phyloP scores from a whole-genome alignment of 371 early-diverging fungal genomes.

The Mucor piriformis region DNA sequence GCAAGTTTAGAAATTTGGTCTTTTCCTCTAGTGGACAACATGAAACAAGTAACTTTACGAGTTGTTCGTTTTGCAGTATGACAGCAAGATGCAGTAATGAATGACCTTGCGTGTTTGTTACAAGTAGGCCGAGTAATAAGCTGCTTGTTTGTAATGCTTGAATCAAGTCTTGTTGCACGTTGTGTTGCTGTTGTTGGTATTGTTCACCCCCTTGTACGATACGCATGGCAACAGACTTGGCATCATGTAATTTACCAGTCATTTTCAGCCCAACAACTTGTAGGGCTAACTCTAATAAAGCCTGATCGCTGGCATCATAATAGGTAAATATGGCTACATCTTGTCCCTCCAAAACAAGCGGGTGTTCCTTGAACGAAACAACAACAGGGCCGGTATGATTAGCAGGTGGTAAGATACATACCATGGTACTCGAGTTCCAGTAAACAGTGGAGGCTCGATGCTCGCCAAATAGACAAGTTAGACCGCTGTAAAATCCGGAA shows the following conservation, averaged over 20 bases:
- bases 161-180: neutral
- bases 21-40: neutral
- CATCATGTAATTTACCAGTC: constrained; percentile 70
- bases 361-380: constrained; percentile 69
- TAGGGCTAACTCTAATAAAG: constrained; percentile 81
- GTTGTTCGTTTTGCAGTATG: constrained; percentile 18
- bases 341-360: constrained; percentile 31
- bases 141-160: neutral
- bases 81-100: constrained; percentile 44
- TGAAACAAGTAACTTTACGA: constrained; percentile 13
- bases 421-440: constrained; percentile 69
- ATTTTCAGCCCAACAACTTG: constrained; percentile 80
- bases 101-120: constrained; percentile 31
- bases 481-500: constrained; percentile 64
- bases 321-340: constrained; percentile 58
- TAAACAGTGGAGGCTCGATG: constrained; percentile 49
- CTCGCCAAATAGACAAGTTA: constrained; percentile 59
- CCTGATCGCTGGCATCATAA: constrained; percentile 72
- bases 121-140: constrained; percentile 1
- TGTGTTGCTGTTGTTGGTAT: constrained; percentile 24
- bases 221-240: constrained; percentile 66
- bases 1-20: constrained; percentile 7
- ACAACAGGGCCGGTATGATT: constrained; percentile 71
- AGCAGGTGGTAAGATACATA: constrained; percentile 82
- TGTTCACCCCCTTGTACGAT: constrained; percentile 62